A percentile compares a stretch with the other conserved stretches of the same genome.
Evolutionary conservation across 805 yeast genomes (phyloP).

Genomic region (Wickerhamiella lipophila): DNA sequence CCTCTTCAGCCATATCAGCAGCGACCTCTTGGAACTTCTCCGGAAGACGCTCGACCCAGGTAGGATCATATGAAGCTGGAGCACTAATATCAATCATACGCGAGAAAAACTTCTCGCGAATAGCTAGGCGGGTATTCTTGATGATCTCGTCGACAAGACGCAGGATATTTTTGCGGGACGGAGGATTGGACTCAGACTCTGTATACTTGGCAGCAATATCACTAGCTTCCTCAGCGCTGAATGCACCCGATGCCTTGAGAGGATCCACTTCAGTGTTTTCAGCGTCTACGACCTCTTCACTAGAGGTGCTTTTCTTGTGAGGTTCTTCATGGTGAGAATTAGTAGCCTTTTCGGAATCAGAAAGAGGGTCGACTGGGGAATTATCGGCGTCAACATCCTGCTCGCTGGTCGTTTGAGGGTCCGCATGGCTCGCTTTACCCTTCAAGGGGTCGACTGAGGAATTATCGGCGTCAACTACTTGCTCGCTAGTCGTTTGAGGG

Average conservation of each 20-base stretch:
- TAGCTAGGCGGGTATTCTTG: slow-evolving; percentile 18
- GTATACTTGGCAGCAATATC: slow-evolving; percentile 5
- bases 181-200: neutral
- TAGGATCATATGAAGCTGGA: slow-evolving; percentile 35
- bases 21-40: slow-evolving; percentile 34
- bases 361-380: slow-evolving; percentile 7
- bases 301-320: neutral
- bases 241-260: neutral
- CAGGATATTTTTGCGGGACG: slow-evolving; percentile 21
- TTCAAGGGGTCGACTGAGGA: slow-evolving; percentile 4
- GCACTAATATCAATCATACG: slow-evolving; percentile 17
- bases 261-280: neutral
- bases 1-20: slow-evolving; percentile 37
- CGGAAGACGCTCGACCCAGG: slow-evolving; percentile 39
- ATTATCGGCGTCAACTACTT: slow-evolving; percentile 8
- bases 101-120: slow-evolving; percentile 20
- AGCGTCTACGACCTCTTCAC: slow-evolving; percentile 1
- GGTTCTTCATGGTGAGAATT: neutral
- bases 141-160: slow-evolving; percentile 25
- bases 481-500: slow-evolving; percentile 1
- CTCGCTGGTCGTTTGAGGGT: slow-evolving; percentile 1
- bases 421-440: neutral
- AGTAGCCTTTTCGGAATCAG: slow-evolving; percentile 7
- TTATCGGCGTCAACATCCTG: slow-evolving; percentile 5
- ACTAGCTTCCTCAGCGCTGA: neutral